phyloP scores from a whole-genome alignment of 495 filamentous ascomycete genomes.

The Hypoxylon lenormandii region DNA sequence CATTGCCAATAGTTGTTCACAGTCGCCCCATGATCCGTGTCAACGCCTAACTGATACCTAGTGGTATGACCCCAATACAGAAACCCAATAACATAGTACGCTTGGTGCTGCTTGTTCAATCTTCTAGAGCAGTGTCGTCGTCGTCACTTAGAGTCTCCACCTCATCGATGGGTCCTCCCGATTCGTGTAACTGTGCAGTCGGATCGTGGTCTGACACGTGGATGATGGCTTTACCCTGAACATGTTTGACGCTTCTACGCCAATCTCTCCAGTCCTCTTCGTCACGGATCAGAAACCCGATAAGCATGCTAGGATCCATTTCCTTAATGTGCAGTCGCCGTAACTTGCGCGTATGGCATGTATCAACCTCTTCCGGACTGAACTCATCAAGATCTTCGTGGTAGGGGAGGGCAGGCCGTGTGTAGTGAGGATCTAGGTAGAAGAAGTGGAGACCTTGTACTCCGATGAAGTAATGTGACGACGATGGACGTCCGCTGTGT shows the following conservation, averaged over 20 bases:
- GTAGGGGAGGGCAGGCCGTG: conserved; percentile 74
- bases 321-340: conserved; percentile 85
- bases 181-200: conserved; percentile 63
- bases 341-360: conserved; percentile 87
- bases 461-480: conserved; percentile 97
- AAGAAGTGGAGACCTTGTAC: conserved; percentile 89
- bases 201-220: conserved; percentile 79
- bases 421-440: conserved; percentile 93
- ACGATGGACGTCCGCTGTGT: conserved; percentile 85
- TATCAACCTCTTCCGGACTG: conserved; percentile 77
- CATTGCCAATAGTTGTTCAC: conserved; percentile 30
- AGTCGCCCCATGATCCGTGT: conserved; percentile 15
- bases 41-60: conserved; percentile 41
- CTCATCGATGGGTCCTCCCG: conserved; percentile 83
- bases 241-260: conserved; percentile 74
- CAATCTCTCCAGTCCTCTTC: conserved; percentile 86
- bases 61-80: conserved; percentile 41
- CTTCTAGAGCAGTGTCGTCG: conserved; percentile 60
- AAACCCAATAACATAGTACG: conserved; percentile 46
- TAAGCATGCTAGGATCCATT: conserved; percentile 98
- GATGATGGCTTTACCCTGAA: conserved; percentile 84
- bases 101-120: conserved; percentile 45
- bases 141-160: conserved; percentile 78
- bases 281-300: conserved; percentile 89
- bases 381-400: conserved; percentile 65